phyloP scores from a whole-genome alignment of 495 filamentous ascomycete species.

The Penicillium lividum region DNA sequence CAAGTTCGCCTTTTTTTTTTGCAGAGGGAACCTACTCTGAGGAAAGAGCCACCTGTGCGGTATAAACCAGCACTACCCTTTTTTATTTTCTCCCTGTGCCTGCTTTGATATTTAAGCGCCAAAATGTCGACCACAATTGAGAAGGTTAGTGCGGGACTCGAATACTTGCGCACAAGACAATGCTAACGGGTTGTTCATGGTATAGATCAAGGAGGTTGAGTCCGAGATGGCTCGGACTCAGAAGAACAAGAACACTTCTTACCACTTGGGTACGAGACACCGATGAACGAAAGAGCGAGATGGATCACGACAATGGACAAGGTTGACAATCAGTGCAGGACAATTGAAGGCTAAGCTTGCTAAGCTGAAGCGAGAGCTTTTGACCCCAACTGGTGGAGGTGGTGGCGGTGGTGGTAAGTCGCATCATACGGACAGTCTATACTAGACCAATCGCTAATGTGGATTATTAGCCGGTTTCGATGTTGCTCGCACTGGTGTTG shows the following conservation, averaged over 20 bases:
- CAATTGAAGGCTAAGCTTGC: slow-evolving; percentile 98
- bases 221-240: slow-evolving; percentile 96
- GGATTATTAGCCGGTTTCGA: slow-evolving; percentile 76
- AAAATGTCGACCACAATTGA: slow-evolving; percentile 95
- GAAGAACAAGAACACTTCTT: slow-evolving; percentile 97
- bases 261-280: slow-evolving; percentile 59
- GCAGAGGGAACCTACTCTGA: slow-evolving; percentile 11
- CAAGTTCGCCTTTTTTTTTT: slow-evolving; percentile 1
- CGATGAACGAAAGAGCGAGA: slow-evolving; percentile 1
- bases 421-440: neutral
- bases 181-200: slow-evolving; percentile 26
- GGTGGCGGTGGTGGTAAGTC: slow-evolving; percentile 71
- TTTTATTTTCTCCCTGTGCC: slow-evolving; percentile 14
- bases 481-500: slow-evolving; percentile 96
- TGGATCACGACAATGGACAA: slow-evolving; percentile 9
- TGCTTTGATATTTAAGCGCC: slow-evolving; percentile 33
- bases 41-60: neutral
- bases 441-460: slow-evolving; percentile 26
- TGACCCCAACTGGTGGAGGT: slow-evolving; percentile 83
- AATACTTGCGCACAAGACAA: slow-evolving; percentile 18
- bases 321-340: slow-evolving; percentile 51
- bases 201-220: slow-evolving; percentile 97
- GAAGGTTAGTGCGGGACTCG: slow-evolving; percentile 62
- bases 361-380: slow-evolving; percentile 92
- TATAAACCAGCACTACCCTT: slow-evolving; percentile 2